These are phyloP conservation scores for Russula dissimulans DNA, from an alignment of 768 basidiomycete genomes.

Conservation along the genomic window DNA sequence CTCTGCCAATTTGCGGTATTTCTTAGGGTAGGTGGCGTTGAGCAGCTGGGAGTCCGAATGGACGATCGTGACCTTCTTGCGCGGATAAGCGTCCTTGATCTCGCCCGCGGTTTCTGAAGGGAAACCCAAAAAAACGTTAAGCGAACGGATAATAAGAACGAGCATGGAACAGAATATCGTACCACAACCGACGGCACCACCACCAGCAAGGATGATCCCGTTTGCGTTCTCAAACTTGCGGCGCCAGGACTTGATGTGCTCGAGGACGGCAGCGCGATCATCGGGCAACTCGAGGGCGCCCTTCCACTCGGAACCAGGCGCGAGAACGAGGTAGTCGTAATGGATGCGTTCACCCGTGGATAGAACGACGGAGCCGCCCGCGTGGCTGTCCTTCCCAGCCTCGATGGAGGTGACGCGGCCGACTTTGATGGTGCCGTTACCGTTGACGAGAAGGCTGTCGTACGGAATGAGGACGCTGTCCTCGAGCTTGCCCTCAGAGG, in stretches of 20 bases:
- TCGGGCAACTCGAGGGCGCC: conserved; percentile 35
- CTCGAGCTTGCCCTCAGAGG: conserved; percentile 32
- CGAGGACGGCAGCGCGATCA: conserved; percentile 18
- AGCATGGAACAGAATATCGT: conserved; percentile 6
- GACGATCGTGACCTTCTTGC: conserved; percentile 50
- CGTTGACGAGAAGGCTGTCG: conserved; percentile 11
- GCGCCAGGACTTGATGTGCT: conserved; percentile 25
- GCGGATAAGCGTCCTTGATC: conserved; percentile 34
- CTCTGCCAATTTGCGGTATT: conserved; percentile 42
- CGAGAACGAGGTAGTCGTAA: conserved; percentile 17
- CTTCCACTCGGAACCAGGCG: conserved; percentile 12
- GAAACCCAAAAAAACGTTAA: background rate
- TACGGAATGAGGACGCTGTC: conserved; percentile 12
- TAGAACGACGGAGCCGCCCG: conserved; percentile 8
- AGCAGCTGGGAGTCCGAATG: conserved; percentile 47
- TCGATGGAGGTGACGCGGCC: conserved; percentile 13
- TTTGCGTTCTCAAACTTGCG: conserved; percentile 25
- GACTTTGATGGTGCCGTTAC: conserved; percentile 13
- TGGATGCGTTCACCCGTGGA: conserved; percentile 8
- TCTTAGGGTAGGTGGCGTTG: conserved; percentile 45
- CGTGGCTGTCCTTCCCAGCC: background rate
- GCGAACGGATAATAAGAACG: background rate
- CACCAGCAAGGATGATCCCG: conserved; percentile 30
- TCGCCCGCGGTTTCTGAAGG: conserved; percentile 38
- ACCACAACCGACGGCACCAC: conserved; percentile 38